A percentile compares a stretch with the other conserved stretches of the same genome.
phyloP scores from a whole-genome alignment of 306 rosid species.

The Corylus heterophylla region DNA sequence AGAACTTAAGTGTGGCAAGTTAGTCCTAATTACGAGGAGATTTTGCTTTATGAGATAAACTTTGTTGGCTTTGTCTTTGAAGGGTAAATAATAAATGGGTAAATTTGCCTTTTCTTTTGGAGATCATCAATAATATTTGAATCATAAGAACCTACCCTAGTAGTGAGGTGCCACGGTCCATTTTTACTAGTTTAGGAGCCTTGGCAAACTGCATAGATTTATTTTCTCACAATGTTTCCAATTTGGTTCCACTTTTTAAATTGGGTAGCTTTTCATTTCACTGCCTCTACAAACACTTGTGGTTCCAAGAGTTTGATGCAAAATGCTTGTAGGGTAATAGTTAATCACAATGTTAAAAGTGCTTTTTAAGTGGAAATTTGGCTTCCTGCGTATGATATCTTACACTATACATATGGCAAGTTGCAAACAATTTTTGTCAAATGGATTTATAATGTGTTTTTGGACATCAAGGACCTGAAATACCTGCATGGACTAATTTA shows the following conservation, averaged over 20 bases:
- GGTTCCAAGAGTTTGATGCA: not conserved
- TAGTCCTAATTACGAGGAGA: no score
- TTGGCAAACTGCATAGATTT: not conserved
- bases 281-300: not conserved
- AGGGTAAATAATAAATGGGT: no score
- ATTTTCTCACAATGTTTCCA: not conserved
- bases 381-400: not conserved
- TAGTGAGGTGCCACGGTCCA: no score
- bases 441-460: not conserved
- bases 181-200: not conserved
- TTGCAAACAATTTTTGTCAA: not conserved
- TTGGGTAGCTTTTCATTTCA: not conserved
- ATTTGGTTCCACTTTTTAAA: not conserved
- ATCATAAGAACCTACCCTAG: no score
- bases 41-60: no score
- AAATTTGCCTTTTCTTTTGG: no score
- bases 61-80: no score
- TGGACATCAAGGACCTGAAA: not conserved
- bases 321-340: not conserved
- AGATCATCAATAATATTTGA: no score
- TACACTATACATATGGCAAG: not conserved
- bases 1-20: no score
- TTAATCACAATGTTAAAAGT: not conserved
- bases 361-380: not conserved
- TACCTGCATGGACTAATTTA: not conserved